phyloP scores from a whole-genome alignment of 2,329 filamentous ascomycete genomes.

The Scedosporium minutisporum region DNA sequence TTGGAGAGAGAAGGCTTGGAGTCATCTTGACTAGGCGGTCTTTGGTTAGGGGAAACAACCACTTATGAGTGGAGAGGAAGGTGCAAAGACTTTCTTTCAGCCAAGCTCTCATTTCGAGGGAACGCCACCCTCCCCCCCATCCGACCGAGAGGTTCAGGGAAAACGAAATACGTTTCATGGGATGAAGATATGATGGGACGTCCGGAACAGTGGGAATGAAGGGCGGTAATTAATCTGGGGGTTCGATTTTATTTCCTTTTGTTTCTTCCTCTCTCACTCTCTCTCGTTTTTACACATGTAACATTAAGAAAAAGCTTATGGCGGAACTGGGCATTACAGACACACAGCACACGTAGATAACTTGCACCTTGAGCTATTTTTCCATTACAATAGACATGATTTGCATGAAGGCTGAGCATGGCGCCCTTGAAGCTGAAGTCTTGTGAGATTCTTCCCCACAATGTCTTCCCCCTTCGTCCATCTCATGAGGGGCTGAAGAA shows the following conservation, averaged over 20 bases:
- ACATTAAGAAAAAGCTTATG: not conserved
- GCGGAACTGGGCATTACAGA: not conserved
- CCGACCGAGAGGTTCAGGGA: too few relatives aligned
- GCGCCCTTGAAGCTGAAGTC: too few relatives aligned
- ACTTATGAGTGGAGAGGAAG: too few relatives aligned
- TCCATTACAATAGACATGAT: not conserved
- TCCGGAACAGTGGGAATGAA: not conserved
- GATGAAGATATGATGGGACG: constrained; percentile 4
- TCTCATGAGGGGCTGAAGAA: too few relatives aligned
- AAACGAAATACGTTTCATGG: not conserved
- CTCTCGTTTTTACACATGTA: not conserved
- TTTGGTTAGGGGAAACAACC: too few relatives aligned
- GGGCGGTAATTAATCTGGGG: not conserved
- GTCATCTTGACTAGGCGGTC: too few relatives aligned
- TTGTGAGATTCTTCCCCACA: too few relatives aligned
- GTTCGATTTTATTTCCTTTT: not conserved
- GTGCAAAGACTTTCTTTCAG: too few relatives aligned
- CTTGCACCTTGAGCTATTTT: not conserved
- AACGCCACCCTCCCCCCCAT: too few relatives aligned
- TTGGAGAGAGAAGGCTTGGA: too few relatives aligned
- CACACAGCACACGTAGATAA: not conserved
- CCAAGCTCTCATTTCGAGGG: too few relatives aligned
- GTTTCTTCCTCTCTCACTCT: not conserved
- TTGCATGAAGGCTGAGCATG: not conserved
- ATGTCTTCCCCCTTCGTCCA: too few relatives aligned